Base-by-base conservation (phyloP, 805 yeast species). In the Cyberlindnera nakhonratchasimensis region DNA sequence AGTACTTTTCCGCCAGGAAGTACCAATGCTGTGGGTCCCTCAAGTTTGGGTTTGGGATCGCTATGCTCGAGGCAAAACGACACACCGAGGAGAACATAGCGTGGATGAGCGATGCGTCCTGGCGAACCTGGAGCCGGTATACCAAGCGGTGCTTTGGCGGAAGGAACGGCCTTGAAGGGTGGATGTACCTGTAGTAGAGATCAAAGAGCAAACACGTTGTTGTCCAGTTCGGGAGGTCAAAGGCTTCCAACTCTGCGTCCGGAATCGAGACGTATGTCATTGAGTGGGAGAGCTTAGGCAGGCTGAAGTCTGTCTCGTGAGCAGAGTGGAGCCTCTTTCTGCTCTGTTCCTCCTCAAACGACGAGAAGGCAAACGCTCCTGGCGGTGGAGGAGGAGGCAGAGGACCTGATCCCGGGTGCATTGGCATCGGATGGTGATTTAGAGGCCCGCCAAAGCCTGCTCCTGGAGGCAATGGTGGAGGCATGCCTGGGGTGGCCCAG, bases 121-220 rank as follows among this genome's bases (percentile, higher is more conserved):
- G 59, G 20, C 59, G 56, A 6, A 67, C 43, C 2, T 59, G 50
- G 5, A 67, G 40, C n/a, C 55, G 55, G 17, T 48, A 52, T 3
- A 69, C 35, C 26, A 71, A 55, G 6, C 55, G 38, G 10, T 51
- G 48, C 40, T 64, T 65, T 25, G 65, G 55, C 2, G 74, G 72
- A 5, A 72, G 47, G 7, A 65, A 53, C 16, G 65, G 61, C 34
- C 64, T 57, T 6, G 66, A 58, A 7, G 67, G 62, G 39, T 70
- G 66, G n/a, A 65, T 58, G 48, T 70, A 72, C 30, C 68, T 54
- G 50, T 68, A 72, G 46, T 60, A 71, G 7, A 69, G 44, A 39
- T 69, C 71, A 30, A 71, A 52, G 31, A 71, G 46, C 3, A 53
- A 45, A 28, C 56, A 57, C 2, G 67, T 55, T 1, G 63, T 60